Conservation (phyloP, 2,329 filamentous ascomycete species). For the Penicillium sp. region DNA sequence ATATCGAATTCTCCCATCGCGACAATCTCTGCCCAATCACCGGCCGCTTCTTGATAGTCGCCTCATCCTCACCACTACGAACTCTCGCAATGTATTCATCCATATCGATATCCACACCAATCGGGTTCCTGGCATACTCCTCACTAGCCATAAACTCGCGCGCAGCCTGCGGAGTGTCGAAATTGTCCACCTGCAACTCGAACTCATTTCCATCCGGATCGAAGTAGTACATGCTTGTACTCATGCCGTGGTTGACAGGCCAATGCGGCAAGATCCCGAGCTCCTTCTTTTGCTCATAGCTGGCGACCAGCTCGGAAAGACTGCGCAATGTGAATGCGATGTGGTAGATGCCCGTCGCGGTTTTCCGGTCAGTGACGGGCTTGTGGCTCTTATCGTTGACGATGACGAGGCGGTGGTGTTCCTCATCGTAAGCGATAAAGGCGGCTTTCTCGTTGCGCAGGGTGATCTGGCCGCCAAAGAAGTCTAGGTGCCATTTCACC, state of each 20-base stretch:
- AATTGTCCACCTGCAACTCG: slow-evolving; percentile 51
- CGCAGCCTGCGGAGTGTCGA: slow-evolving; percentile 40
- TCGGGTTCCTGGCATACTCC: slow-evolving; percentile 44
- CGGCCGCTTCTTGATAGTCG: neutral
- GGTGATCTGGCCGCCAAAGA: neutral
- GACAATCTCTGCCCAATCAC: neutral
- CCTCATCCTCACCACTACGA: neutral
- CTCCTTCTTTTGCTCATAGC: slow-evolving; percentile 41
- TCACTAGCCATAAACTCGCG: slow-evolving; percentile 41
- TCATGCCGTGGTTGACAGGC: slow-evolving; percentile 51
- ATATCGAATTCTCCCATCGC: neutral
- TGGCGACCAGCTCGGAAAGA: slow-evolving; percentile 36
- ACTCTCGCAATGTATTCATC: slow-evolving; percentile 39
- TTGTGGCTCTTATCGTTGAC: slow-evolving; percentile 23
- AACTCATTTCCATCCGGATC: slow-evolving; percentile 53
- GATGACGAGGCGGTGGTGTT: slow-evolving; percentile 51
- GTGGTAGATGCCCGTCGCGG: slow-evolving; percentile 42
- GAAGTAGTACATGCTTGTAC: slow-evolving; percentile 49
- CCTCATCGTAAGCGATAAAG: slow-evolving; percentile 49
- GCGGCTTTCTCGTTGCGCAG: slow-evolving; percentile 3
- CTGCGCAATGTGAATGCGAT: slow-evolving; percentile 44
- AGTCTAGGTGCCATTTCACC: neutral
- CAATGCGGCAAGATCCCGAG: slow-evolving; percentile 43
- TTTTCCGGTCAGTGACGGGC: slow-evolving; percentile 16
- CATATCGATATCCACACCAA: slow-evolving; percentile 48